Base-by-base conservation (phyloP, 2,329 filamentous ascomycete genomes). In the Rutstroemia sp. region DNA sequence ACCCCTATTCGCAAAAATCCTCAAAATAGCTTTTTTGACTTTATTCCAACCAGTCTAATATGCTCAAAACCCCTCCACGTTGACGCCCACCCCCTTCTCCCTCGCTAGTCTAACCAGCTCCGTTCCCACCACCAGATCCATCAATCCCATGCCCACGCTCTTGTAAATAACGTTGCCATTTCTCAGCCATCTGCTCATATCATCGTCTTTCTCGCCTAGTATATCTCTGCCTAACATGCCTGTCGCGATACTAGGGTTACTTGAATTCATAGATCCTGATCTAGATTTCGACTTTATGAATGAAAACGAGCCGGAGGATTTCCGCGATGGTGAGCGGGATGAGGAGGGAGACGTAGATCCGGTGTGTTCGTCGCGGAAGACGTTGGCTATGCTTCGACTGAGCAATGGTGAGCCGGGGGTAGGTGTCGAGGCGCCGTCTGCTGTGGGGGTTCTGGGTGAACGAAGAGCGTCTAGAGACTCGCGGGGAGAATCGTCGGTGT, bases 101-200 rank as follows among this genome's bases (percentile, higher is more conserved):
- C 73, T 73, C 1, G 84, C 83, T 59, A 84, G 67, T 57, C 75
- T 71, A 17, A 87, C 68, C 48, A 87, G 60, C 54, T 83, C 78
- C 63, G 76, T 75, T 14, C 83, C 84, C 1, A 86, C 78, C 1
- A 81, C 77, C 21, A 87, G 68, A 63, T 87, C 84, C 83, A 87
- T 86, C 51, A 86, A 67, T 0, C 83, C 84, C 48, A 87, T 68
- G 0, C 84, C 84, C 0, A 87, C 84, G 59, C 80, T 82, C 73
- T 87, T 87, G 67, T 86, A 87, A 7, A 87, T 77, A 19, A 87
- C 83, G 57, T 84, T 87, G 0, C 84, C 84, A 2, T 75, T 74
- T 56, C 77, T 73, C 55, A 86, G 67, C 83, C 83, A 86, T 19
- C 73, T 71, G 27, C 73, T 72, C 54, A 84, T 70, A 10, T 76